A percentile compares a stretch with the other conserved stretches of the same genome.
These are phyloP conservation scores for Penicillium sp. DNA, from an alignment of 2,329 filamentous ascomycete genomes.

Conservation along the genomic window DNA sequence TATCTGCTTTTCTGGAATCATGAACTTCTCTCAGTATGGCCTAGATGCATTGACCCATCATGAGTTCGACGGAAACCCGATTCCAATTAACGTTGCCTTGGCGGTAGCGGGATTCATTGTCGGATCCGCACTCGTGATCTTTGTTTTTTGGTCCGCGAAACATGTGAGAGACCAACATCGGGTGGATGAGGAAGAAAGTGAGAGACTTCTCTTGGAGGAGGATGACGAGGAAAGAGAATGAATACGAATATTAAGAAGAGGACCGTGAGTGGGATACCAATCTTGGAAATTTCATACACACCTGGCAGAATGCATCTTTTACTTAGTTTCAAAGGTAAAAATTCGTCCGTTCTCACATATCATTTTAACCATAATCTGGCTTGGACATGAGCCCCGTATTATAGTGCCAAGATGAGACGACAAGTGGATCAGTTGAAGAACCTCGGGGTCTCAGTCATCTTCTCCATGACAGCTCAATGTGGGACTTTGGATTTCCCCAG, in stretches of 20 bases:
- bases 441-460: not conserved
- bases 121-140: slow-evolving; percentile 65
- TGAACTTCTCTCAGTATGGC: slow-evolving; percentile 79
- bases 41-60: slow-evolving; percentile 76
- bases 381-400: not conserved
- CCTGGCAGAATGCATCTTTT: too few relatives aligned
- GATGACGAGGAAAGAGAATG: slow-evolving; percentile 20
- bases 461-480: too few relatives aligned
- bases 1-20: slow-evolving; percentile 78
- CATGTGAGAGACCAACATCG: slow-evolving; percentile 13
- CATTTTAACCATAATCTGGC: too few relatives aligned
- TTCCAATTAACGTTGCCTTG: slow-evolving; percentile 73
- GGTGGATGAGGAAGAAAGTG: slow-evolving; percentile 26
- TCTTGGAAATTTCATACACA: not conserved
- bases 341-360: too few relatives aligned
- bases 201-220: slow-evolving; percentile 27
- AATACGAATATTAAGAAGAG: slow-evolving; percentile 1
- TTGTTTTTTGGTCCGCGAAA: slow-evolving; percentile 50
- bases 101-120: slow-evolving; percentile 62
- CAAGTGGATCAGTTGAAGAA: too few relatives aligned
- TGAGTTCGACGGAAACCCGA: slow-evolving; percentile 68
- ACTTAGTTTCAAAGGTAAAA: too few relatives aligned
- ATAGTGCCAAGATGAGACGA: not conserved
- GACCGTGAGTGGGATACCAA: not conserved
- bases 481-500: not conserved